phyloP scores from a whole-genome alignment of 148 eudicot genomes.

The Silene conica region DNA sequence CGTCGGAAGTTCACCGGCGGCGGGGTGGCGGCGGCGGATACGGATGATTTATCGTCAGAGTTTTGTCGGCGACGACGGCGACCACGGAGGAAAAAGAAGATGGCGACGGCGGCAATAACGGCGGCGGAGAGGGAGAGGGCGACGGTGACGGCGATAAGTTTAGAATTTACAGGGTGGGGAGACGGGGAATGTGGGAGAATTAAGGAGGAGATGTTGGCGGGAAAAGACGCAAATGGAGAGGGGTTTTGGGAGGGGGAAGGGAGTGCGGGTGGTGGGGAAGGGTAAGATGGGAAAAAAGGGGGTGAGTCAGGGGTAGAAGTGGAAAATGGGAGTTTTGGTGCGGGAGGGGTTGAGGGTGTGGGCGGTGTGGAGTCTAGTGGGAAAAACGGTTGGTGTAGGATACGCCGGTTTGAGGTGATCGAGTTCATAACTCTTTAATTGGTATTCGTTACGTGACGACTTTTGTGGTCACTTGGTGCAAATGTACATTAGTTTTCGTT shows the following conservation, averaged over 20 bases:
- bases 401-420: slow-evolving; percentile 46
- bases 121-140: slow-evolving; percentile 48
- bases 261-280: slow-evolving; percentile 51
- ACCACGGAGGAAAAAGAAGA: slow-evolving; percentile 52
- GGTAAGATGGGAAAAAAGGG: slow-evolving; percentile 62
- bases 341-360: slow-evolving; percentile 30
- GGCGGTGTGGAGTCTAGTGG: slow-evolving; percentile 43
- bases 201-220: slow-evolving; percentile 86
- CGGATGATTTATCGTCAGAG: slow-evolving; percentile 18
- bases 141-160: slow-evolving; percentile 59
- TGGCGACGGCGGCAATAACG: slow-evolving; percentile 39
- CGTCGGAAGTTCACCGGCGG: background rate
- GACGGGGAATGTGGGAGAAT: slow-evolving; percentile 53
- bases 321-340: slow-evolving; percentile 44
- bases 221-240: slow-evolving; percentile 58
- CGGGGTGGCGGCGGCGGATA: slow-evolving; percentile 9
- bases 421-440: background rate
- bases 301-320: slow-evolving; percentile 29
- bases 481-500: background rate
- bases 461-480: background rate
- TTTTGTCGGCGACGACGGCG: slow-evolving; percentile 17
- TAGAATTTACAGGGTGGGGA: slow-evolving; percentile 38
- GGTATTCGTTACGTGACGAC: too few relatives aligned
- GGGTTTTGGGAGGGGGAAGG: slow-evolving; percentile 28
- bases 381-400: slow-evolving; percentile 83